Evolutionary conservation across 2,329 filamentous ascomycete genomes (phyloP).

Genomic region (Grosmannia penicillata): DNA sequence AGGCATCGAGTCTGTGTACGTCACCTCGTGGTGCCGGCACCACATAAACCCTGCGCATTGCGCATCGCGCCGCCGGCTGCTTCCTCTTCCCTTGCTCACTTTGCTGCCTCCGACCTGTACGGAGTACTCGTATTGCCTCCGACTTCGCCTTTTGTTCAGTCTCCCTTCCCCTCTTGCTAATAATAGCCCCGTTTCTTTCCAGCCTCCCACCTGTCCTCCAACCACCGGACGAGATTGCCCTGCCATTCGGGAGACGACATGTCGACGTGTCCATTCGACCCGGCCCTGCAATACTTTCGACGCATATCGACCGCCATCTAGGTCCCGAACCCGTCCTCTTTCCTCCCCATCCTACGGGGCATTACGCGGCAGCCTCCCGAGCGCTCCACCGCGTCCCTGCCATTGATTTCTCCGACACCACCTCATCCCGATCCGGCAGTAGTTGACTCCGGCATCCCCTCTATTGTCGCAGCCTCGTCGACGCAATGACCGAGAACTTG

Average conservation of each 20-base stretch:
- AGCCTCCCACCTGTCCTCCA: background rate
- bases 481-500: conserved; percentile 21
- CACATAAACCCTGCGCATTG: too few species aligned
- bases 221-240: background rate
- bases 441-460: too few species aligned
- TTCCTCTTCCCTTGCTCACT: background rate
- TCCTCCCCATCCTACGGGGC: too few species aligned
- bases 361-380: too few species aligned
- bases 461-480: background rate
- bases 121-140: too few species aligned
- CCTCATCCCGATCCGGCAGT: too few species aligned
- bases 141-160: too few species aligned
- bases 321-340: background rate
- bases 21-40: background rate
- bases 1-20: conserved; percentile 8
- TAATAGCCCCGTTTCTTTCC: background rate
- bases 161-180: background rate
- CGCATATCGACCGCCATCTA: background rate
- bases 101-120: too few species aligned
- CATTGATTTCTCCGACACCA: background rate
- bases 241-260: conserved; percentile 1
- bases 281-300: background rate
- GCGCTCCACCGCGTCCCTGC: background rate
- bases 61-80: too few species aligned
- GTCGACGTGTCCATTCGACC: conserved; percentile 2